A percentile compares a stretch with the other conserved stretches of the same genome.
These are phyloP conservation scores for Leccinum subfulvum DNA, from an alignment of 1,284 basidiomycete genomes.

Conservation along the genomic window DNA sequence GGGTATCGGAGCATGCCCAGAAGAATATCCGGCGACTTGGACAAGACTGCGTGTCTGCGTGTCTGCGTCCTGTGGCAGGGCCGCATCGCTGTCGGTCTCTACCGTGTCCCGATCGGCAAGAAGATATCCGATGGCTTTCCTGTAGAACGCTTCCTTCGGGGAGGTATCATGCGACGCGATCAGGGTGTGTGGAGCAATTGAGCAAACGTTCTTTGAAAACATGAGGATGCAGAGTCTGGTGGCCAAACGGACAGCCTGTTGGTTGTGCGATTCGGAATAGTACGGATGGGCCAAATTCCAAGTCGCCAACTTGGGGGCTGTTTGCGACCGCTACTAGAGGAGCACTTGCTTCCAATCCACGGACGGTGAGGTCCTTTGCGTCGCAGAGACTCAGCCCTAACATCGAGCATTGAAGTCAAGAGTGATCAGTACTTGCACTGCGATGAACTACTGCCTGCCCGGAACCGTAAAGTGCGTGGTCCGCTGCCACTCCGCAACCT, in stretches of 20 bases:
- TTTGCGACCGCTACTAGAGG: neutral
- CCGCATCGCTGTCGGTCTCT: slow-evolving; percentile 91
- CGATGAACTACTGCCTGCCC: no score
- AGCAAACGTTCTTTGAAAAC: slow-evolving; percentile 86
- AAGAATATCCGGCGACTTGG: slow-evolving; percentile 92
- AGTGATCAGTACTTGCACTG: no score
- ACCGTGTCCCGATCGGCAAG: slow-evolving; percentile 98
- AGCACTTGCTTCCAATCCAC: slow-evolving; percentile 77
- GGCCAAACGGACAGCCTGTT: slow-evolving; percentile 74
- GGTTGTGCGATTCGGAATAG: neutral
- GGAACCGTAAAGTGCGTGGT: neutral
- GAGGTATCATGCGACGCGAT: slow-evolving; percentile 3
- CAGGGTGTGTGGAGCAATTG: slow-evolving; percentile 33
- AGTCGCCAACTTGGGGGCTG: neutral
- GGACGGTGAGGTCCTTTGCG: slow-evolving; percentile 93
- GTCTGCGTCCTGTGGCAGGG: slow-evolving; percentile 70
- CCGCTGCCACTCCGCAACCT: no score
- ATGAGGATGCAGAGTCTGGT: slow-evolving; percentile 87
- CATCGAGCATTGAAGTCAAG: slow-evolving; percentile 60
- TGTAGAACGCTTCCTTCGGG: slow-evolving; percentile 85
- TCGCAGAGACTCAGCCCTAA: slow-evolving; percentile 89
- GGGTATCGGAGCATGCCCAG: slow-evolving; percentile 58
- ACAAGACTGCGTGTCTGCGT: slow-evolving; percentile 51
- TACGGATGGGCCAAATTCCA: neutral
- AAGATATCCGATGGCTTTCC: slow-evolving; percentile 65